These are phyloP conservation scores for Penicillium soppii DNA, from an alignment of 495 filamentous ascomycete genomes.

Conservation along the genomic window DNA sequence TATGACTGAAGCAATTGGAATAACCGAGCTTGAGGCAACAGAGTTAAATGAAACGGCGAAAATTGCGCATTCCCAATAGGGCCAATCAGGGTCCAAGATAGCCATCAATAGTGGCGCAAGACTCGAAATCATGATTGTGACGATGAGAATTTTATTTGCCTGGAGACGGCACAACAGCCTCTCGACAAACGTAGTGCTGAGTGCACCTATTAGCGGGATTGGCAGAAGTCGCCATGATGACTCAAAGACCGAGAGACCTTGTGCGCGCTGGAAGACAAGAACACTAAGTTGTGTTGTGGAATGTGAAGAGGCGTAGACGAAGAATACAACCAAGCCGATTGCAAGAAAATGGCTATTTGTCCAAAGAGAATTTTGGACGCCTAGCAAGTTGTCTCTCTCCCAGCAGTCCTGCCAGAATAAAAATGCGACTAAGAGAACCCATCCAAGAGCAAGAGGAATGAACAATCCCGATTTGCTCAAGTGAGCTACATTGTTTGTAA, in stretches of 20 bases:
- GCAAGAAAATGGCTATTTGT: constrained; percentile 44
- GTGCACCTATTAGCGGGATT: constrained; percentile 20
- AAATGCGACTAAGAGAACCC: constrained; percentile 45
- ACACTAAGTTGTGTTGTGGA: constrained; percentile 46
- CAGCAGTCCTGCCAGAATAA: constrained; percentile 45
- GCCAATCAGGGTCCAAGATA: constrained; percentile 9
- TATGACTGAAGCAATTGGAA: constrained; percentile 52
- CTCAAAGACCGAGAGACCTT: constrained; percentile 37
- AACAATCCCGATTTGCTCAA: constrained; percentile 34
- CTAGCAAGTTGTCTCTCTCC: constrained; percentile 40
- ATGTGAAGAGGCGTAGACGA: constrained; percentile 51
- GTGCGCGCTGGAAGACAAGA: constrained; percentile 55
- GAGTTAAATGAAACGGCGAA: constrained; percentile 26
- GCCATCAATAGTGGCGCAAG: constrained; percentile 33
- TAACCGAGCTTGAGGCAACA: constrained; percentile 48
- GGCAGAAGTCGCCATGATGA: constrained; percentile 36
- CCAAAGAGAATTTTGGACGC: constrained; percentile 53
- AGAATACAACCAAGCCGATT: constrained; percentile 53
- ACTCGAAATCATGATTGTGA: constrained; percentile 11
- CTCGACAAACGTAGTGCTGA: constrained; percentile 19
- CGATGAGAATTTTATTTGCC: constrained; percentile 19
- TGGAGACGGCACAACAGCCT: constrained; percentile 18
- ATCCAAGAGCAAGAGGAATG: constrained; percentile 33
- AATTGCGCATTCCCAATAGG: constrained; percentile 29
- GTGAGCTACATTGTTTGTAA: constrained; percentile 31